These are phyloP conservation scores for Corchorus capsularis DNA, from an alignment of 345 rosid genomes.

Conservation along the genomic window DNA sequence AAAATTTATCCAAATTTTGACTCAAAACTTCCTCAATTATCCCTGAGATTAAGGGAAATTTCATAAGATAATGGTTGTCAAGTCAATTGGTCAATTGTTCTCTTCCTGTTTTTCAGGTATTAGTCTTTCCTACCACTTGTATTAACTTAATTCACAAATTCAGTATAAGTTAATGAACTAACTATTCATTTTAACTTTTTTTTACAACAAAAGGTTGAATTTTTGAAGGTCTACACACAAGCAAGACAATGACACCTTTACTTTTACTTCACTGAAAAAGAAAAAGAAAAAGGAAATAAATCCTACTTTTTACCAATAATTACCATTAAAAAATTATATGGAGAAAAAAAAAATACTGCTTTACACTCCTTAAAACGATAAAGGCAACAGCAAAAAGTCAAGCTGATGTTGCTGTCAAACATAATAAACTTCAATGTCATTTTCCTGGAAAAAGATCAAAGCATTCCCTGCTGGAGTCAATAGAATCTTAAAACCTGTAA, in stretches of 20 bases:
- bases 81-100: background rate
- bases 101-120: background rate
- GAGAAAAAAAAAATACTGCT: background rate
- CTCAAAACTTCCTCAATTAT: background rate
- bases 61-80: background rate
- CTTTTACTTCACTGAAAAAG: background rate
- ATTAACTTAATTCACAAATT: background rate
- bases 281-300: background rate
- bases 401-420: slow-evolving; percentile 2
- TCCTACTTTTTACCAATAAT: background rate
- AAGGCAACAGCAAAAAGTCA: slow-evolving; percentile 8
- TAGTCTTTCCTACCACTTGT: background rate
- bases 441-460: background rate
- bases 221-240: background rate
- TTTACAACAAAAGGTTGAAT: background rate
- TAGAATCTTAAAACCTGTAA: background rate
- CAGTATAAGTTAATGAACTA: background rate
- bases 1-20: background rate
- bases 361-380: background rate
- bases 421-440: background rate
- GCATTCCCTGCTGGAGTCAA: background rate
- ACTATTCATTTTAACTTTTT: background rate
- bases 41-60: background rate
- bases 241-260: background rate
- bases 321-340: background rate